A percentile compares a stretch with the other conserved stretches of the same genome.
phyloP scores from a whole-genome alignment of 768 basidiomycete genomes.

The Suillus alpinus region DNA sequence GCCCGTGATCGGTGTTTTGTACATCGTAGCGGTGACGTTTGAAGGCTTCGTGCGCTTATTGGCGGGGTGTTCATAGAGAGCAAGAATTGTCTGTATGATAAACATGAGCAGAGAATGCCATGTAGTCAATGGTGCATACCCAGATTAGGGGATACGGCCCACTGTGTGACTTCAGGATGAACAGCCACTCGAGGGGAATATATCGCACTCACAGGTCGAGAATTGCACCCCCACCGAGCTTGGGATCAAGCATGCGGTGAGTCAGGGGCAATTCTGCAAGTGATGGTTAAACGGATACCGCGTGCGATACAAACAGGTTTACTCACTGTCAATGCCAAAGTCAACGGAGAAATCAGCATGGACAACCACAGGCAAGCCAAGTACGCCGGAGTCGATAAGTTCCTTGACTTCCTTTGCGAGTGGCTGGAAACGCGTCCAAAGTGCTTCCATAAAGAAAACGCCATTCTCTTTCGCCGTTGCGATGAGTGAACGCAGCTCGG shows the following conservation, averaged over 20 bases:
- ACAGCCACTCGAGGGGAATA: slow-evolving; percentile 9
- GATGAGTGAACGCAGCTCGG: slow-evolving; percentile 45
- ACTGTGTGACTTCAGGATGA: slow-evolving; percentile 15
- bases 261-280: slow-evolving; percentile 37
- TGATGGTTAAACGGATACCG: background rate
- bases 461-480: slow-evolving; percentile 45
- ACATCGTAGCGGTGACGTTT: slow-evolving; percentile 37
- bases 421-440: slow-evolving; percentile 47
- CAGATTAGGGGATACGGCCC: slow-evolving; percentile 48
- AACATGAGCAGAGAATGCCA: slow-evolving; percentile 4
- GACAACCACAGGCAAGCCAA: slow-evolving; percentile 38
- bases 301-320: background rate
- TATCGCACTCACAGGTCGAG: slow-evolving; percentile 41
- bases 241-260: slow-evolving; percentile 49
- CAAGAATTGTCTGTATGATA: slow-evolving; percentile 44
- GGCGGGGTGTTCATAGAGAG: slow-evolving; percentile 44
- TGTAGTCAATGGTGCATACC: slow-evolving; percentile 21
- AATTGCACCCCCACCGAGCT: slow-evolving; percentile 50
- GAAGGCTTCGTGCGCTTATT: slow-evolving; percentile 42
- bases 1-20: slow-evolving; percentile 40
- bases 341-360: slow-evolving; percentile 48
- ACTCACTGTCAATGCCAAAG: slow-evolving; percentile 44
- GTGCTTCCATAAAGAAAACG: slow-evolving; percentile 57
- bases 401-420: slow-evolving; percentile 29
- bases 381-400: slow-evolving; percentile 34